Conservation (phyloP, 2,329 filamentous ascomycete genomes). For the Raffaelea arxii region DNA sequence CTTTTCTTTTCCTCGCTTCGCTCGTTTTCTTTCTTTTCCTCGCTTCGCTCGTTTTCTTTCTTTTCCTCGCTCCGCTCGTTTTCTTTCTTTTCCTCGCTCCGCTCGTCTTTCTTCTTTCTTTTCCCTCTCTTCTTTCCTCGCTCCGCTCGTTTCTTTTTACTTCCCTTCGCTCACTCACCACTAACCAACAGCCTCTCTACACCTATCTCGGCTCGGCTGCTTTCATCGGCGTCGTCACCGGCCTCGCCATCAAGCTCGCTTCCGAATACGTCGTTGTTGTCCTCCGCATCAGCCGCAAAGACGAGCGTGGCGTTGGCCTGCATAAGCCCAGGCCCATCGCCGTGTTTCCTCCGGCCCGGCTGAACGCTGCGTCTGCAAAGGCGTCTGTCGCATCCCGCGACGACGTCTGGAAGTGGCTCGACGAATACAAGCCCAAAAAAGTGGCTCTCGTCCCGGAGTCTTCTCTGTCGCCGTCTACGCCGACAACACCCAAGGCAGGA, state of each 20-base stretch:
- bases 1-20: too few species aligned
- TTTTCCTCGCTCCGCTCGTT: too few species aligned
- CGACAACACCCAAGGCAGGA: neutral
- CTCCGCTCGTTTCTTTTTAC: too few species aligned
- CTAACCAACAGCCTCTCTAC: neutral
- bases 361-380: neutral
- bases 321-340: neutral
- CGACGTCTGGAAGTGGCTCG: slow-evolving; percentile 14
- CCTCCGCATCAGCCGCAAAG: slow-evolving; percentile 29
- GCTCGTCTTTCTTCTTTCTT: slow-evolving; percentile 31
- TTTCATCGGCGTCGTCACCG: slow-evolving; percentile 55
- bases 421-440: slow-evolving; percentile 10
- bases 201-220: slow-evolving; percentile 48
- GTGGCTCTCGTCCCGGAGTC: neutral
- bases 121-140: too few species aligned
- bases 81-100: too few species aligned
- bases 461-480: neutral
- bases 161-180: too few species aligned
- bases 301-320: slow-evolving; percentile 5
- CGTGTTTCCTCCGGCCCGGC: neutral
- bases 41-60: too few species aligned
- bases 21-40: too few species aligned
- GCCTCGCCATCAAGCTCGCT: slow-evolving; percentile 46
- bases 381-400: slow-evolving; percentile 1
- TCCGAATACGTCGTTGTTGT: slow-evolving; percentile 44